phyloP scores from a whole-genome alignment of 345 rosid species.

The Turnera subulata region DNA sequence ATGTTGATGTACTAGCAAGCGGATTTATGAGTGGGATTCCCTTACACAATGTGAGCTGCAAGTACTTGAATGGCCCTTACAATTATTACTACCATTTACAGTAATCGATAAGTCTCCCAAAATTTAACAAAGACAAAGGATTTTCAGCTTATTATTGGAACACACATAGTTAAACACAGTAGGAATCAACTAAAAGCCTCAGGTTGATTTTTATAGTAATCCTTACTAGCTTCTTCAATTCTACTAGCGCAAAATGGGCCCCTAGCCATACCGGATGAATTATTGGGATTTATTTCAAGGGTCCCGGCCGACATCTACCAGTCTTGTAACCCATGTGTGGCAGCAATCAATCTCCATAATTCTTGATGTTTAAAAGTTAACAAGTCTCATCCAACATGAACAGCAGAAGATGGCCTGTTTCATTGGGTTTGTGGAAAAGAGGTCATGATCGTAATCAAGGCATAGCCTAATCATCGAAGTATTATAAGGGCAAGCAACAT shows the following conservation, averaged over 20 bases:
- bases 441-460: no score
- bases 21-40: no score
- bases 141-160: no score
- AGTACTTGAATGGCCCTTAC: background rate
- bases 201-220: conserved; percentile 12
- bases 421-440: no score
- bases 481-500: background rate
- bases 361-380: conserved; percentile 1
- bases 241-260: conserved; percentile 3
- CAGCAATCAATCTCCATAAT: conserved; percentile 8
- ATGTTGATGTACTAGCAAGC: no score
- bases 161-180: no score
- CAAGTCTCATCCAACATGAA: conserved; percentile 5
- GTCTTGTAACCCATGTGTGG: no score
- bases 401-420: background rate
- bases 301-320: conserved; percentile 14
- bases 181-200: conserved; percentile 10
- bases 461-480: background rate
- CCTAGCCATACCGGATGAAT: background rate
- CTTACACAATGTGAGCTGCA: no score
- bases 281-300: conserved; percentile 5
- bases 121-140: conserved; percentile 9
- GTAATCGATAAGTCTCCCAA: background rate
- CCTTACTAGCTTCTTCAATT: conserved; percentile 4
- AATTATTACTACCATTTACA: background rate